Base-by-base conservation (phyloP, 2,329 filamentous ascomycete genomes). In the Neofusicoccum parvum region DNA sequence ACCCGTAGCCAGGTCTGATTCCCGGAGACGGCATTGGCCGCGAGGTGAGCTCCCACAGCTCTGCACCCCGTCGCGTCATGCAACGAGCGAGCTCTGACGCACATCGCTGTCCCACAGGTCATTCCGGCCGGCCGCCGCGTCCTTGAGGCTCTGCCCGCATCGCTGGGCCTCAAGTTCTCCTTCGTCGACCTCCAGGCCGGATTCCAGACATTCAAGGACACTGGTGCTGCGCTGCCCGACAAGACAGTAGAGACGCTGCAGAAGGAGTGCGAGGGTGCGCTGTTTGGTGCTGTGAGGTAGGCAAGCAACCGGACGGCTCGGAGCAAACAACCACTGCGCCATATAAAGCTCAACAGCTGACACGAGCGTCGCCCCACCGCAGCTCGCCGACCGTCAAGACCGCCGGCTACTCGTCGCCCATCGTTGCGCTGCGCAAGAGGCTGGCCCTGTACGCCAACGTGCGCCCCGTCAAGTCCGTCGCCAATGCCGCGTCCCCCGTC, bases 361-460 rank as follows among this genome's bases (percentile, higher is more conserved):
- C 62, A 41, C 53, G 54, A 41, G 12, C 36, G 14, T 23, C 41
- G n/a, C 54, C 39, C n/a, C 27, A 7, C 23, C 32, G 62, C 68
- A 88, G 86, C 83, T 98, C 94, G 60, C 95, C 95, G 11, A 91
- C 91, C 59, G 92, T 88, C 67, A 90, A 93, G 72, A 94, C 97
- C 70, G 90, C 92, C 79, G 95, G 95, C 77, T 99, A 99, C 86
- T 96, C 93, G 64, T 96, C 91, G 45, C 95, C 95, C 69, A 97
- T 97, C 74, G 95, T 99, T 69, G 95, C 94, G 54, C 90, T 99
- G 70, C 92, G 95, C 83, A 99, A 98, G 85, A 89, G 88, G 74
- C 89, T 99, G 71, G 90, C 95, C 79, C 89, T 99, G 66, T 99
- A 97, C 81, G 95, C 95, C 82, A 99, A 99, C 78, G 94, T 99